These are phyloP conservation scores for Stereum hirsutum DNA, from an alignment of 1,284 basidiomycete genomes.

Conservation along the genomic window DNA sequence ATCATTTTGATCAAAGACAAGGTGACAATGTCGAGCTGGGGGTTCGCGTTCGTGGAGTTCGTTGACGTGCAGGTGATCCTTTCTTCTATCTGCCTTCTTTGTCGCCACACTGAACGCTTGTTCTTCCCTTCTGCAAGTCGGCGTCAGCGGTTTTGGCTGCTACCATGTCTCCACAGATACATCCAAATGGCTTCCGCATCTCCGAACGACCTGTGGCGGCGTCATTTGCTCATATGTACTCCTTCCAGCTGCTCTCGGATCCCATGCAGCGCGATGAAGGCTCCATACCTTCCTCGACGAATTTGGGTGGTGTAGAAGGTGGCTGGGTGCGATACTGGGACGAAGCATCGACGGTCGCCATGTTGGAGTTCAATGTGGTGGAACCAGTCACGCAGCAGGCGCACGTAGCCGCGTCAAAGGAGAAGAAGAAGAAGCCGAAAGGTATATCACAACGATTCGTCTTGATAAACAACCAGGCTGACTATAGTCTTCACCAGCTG, in stretches of 20 bases:
- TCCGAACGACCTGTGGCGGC: conserved; percentile 79
- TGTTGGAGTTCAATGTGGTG: conserved; percentile 75
- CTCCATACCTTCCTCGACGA: conserved; percentile 52
- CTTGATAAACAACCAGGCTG: not conserved
- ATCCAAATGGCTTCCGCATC: conserved; percentile 84
- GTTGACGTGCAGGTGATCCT: conserved; percentile 64
- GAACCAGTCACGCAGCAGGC: conserved; percentile 36
- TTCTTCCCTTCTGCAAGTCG: conserved; percentile 29
- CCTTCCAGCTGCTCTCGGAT: conserved; percentile 73
- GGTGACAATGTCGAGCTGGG: conserved; percentile 75
- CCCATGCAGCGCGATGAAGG: conserved; percentile 67
- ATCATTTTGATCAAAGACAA: conserved; percentile 86
- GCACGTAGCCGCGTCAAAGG: conserved; percentile 34
- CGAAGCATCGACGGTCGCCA: conserved; percentile 59
- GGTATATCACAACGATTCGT: conserved; percentile 19
- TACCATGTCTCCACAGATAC: conserved; percentile 73
- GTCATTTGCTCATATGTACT: conserved; percentile 81
- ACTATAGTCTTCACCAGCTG: conserved; percentile 5
- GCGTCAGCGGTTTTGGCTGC: conserved; percentile 69
- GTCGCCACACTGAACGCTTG: conserved; percentile 11
- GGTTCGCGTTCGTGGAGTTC: conserved; percentile 90
- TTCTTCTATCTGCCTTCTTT: conserved; percentile 1
- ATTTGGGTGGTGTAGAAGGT: conserved; percentile 60
- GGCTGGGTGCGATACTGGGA: conserved; percentile 81
- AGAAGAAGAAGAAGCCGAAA: conserved; percentile 61